These are phyloP conservation scores for Globisporangium barbulae DNA, from an alignment of 352 stramenopile genomes.

Conservation along the genomic window DNA sequence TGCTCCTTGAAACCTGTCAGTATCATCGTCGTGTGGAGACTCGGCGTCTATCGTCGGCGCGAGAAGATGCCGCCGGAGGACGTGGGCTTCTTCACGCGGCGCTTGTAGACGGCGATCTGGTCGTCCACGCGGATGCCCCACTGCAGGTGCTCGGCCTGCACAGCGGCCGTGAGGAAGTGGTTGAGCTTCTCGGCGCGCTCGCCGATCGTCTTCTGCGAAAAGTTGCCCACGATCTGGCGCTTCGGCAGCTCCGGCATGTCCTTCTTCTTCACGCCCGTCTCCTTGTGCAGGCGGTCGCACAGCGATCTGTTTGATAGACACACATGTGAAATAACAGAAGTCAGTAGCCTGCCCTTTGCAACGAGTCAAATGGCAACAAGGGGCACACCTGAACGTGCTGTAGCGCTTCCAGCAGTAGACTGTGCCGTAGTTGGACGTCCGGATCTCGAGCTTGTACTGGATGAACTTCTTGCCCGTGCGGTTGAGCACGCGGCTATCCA, in stretches of 20 bases:
- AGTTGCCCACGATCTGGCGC: slow-evolving; percentile 83
- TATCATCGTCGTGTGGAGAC: not conserved
- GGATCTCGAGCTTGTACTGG: slow-evolving; percentile 89
- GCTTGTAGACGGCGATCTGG: slow-evolving; percentile 88
- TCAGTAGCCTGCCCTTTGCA: not conserved
- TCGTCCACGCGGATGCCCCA: slow-evolving; percentile 88
- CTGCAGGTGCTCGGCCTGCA: slow-evolving; percentile 79
- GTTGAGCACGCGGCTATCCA: slow-evolving; percentile 83
- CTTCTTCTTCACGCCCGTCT: slow-evolving; percentile 75
- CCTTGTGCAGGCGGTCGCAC: slow-evolving; percentile 84
- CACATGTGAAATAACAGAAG: not conserved
- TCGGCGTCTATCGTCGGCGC: slow-evolving; percentile 55
- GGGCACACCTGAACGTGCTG: slow-evolving; percentile 72
- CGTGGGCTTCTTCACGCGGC: slow-evolving; percentile 61
- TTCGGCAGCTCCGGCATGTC: slow-evolving; percentile 84
- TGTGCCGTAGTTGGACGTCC: slow-evolving; percentile 85
- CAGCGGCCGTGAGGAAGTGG: slow-evolving; percentile 69
- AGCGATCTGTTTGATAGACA: slow-evolving; percentile 38
- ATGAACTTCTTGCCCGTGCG: slow-evolving; percentile 86
- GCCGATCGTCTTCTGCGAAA: slow-evolving; percentile 74
- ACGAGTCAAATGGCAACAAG: not conserved
- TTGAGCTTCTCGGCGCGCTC: slow-evolving; percentile 88
- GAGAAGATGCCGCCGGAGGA: slow-evolving; percentile 50
- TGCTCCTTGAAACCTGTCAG: not conserved
- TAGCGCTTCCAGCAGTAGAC: slow-evolving; percentile 89